phyloP scores from a whole-genome alignment of 2,329 filamentous ascomycete genomes.

The Sporothrix humicola region DNA sequence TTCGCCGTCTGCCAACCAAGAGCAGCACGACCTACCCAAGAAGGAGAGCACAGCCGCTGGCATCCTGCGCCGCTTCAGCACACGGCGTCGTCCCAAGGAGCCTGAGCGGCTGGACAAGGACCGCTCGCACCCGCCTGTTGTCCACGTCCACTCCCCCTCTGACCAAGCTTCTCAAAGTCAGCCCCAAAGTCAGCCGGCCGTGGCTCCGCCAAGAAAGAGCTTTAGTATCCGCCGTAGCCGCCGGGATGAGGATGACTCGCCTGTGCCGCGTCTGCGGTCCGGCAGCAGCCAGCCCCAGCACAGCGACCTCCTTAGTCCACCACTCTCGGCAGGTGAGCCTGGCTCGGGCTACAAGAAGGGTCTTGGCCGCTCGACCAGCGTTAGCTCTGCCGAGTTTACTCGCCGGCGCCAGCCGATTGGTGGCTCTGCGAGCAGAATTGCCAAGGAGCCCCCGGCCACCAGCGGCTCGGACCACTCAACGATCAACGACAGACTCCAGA shows the following conservation, averaged over 20 bases:
- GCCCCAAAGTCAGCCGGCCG: conserved; percentile 38
- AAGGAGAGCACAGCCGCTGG: conserved; percentile 89
- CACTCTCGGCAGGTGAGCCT: conserved; percentile 63
- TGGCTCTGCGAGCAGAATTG: conserved; percentile 47
- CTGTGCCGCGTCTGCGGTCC: conserved; percentile 53
- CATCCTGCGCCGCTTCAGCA: conserved; percentile 87
- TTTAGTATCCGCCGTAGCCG: conserved; percentile 76
- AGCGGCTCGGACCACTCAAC: conserved; percentile 81
- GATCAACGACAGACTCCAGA: conserved; percentile 57
- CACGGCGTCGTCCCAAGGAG: conserved; percentile 72
- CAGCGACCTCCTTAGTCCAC: conserved; percentile 77
- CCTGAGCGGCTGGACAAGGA: conserved; percentile 66
- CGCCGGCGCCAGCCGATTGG: conserved; percentile 58
- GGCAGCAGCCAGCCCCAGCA: conserved; percentile 74
- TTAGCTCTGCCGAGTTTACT: conserved; percentile 84
- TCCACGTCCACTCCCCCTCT: conserved; percentile 79
- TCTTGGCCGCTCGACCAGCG: conserved; percentile 85
- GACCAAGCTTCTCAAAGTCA: conserved; percentile 49
- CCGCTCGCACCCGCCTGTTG: conserved; percentile 71
- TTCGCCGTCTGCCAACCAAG: conserved; percentile 54
- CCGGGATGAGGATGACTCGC: conserved; percentile 60
- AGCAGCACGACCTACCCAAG: conserved; percentile 69
- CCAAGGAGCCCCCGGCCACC: conserved; percentile 71
- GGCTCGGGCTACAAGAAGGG: conserved; percentile 68
- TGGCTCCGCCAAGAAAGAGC: conserved; percentile 75